phyloP scores from a whole-genome alignment of 2,329 filamentous ascomycete species.

The Colletotrichum australisinense region DNA sequence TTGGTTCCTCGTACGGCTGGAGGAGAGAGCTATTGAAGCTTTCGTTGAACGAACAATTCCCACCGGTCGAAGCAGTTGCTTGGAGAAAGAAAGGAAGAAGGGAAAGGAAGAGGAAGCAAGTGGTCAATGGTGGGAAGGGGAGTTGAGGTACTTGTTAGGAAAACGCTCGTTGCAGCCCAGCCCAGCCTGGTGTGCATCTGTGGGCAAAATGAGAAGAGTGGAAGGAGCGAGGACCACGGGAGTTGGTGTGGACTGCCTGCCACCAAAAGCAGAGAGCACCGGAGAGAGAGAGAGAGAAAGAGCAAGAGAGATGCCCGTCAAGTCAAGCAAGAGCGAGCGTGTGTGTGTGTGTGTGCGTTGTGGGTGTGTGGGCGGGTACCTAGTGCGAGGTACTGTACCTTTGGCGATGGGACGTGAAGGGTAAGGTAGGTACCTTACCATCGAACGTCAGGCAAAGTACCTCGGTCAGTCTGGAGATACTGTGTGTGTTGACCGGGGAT shows the following conservation, averaged over 20 bases:
- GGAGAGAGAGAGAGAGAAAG: background rate
- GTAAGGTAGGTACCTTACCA: background rate
- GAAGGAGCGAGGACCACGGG: slow-evolving; percentile 8
- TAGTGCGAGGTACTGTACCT: slow-evolving; percentile 28
- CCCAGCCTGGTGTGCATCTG: slow-evolving; percentile 32
- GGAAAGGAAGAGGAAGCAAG: slow-evolving; percentile 18
- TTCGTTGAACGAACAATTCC: slow-evolving; percentile 35
- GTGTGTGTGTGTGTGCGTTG: slow-evolving; percentile 13
- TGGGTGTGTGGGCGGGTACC: slow-evolving; percentile 29
- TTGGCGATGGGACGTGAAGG: background rate
- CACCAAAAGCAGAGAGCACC: background rate
- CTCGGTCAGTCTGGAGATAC: background rate
- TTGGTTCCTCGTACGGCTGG: background rate
- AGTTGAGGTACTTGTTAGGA: slow-evolving; percentile 36
- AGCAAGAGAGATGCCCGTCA: background rate
- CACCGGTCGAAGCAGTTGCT: slow-evolving; percentile 35
- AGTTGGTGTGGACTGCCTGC: background rate
- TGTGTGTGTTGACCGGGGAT: slow-evolving; percentile 2
- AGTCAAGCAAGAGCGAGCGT: too few relatives aligned
- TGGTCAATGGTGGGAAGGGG: slow-evolving; percentile 28
- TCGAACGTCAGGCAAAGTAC: background rate
- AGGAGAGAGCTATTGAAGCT: background rate
- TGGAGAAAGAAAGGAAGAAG: slow-evolving; percentile 4
- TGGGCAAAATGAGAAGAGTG: slow-evolving; percentile 7
- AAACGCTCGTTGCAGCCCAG: slow-evolving; percentile 32